phyloP scores from a whole-genome alignment of 192 early-diverging fungal species.

The Linnemannia exigua region DNA sequence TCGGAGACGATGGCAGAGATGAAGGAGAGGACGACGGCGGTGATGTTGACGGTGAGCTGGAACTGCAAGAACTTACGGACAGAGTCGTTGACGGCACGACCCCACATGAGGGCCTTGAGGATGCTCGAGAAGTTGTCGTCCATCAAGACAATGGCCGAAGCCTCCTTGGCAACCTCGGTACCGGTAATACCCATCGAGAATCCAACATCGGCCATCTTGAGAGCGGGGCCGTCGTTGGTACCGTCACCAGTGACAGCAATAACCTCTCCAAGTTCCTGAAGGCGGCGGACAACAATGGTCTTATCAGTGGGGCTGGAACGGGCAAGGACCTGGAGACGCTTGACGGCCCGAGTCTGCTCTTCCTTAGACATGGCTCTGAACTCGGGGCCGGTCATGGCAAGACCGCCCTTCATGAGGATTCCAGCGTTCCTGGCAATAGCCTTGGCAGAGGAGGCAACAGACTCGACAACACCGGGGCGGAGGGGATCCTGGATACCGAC shows the following conservation, averaged over 20 bases:
- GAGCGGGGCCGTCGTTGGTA: slow-evolving; percentile 89
- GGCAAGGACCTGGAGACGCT: slow-evolving; percentile 87
- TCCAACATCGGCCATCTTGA: slow-evolving; percentile 92
- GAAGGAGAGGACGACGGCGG: slow-evolving; percentile 82
- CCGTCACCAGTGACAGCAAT: slow-evolving; percentile 91
- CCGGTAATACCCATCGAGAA: slow-evolving; percentile 95
- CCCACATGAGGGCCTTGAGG: slow-evolving; percentile 85
- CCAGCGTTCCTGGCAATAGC: slow-evolving; percentile 92
- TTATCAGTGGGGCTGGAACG: slow-evolving; percentile 92
- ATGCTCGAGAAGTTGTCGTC: slow-evolving; percentile 93
- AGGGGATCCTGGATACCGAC: slow-evolving; percentile 93
- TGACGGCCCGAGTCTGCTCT: slow-evolving; percentile 74
- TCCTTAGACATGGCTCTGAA: slow-evolving; percentile 79
- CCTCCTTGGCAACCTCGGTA: slow-evolving; percentile 89
- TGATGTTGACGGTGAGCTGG: slow-evolving; percentile 88
- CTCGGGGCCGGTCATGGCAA: slow-evolving; percentile 85
- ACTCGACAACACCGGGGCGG: slow-evolving; percentile 82
- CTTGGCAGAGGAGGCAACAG: slow-evolving; percentile 84
- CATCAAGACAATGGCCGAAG: slow-evolving; percentile 87
- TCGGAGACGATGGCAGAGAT: slow-evolving; percentile 75
- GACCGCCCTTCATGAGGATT: slow-evolving; percentile 81
- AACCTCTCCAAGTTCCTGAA: slow-evolving; percentile 78
- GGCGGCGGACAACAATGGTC: slow-evolving; percentile 84
- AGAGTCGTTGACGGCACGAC: slow-evolving; percentile 84
- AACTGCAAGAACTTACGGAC: slow-evolving; percentile 92